A percentile compares a stretch with the other conserved stretches of the same genome.
phyloP scores from a whole-genome alignment of 805 yeast species.

The Myxozyma nipponensis region DNA sequence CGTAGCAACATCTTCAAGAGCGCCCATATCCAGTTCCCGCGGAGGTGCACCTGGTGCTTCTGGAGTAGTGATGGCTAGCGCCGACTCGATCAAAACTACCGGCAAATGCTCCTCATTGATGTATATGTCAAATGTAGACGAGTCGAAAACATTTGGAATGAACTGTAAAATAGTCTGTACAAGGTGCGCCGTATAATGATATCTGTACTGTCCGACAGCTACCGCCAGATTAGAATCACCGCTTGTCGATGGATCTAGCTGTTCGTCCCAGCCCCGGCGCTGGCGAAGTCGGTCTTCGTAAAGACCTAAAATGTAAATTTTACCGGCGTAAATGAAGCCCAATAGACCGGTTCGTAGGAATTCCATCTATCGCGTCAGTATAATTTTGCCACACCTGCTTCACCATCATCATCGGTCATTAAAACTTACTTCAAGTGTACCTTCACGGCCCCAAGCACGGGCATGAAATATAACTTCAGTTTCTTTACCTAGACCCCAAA shows the following conservation, averaged over 20 bases:
- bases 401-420: neutral
- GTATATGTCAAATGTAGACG: constrained; percentile 83
- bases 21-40: constrained; percentile 38
- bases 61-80: constrained; percentile 42
- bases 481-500: constrained; percentile 66
- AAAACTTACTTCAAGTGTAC: constrained; percentile 48
- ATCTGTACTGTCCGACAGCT: constrained; percentile 40
- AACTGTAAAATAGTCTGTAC: constrained; percentile 78
- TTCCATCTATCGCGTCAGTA: constrained; percentile 43
- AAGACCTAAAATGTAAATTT: constrained; percentile 79
- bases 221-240: neutral
- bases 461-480: constrained; percentile 79
- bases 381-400: too few relatives aligned
- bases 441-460: constrained; percentile 67
- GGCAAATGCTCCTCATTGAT: constrained; percentile 79
- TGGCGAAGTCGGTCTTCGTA: constrained; percentile 90
- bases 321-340: constrained; percentile 85
- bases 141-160: constrained; percentile 77
- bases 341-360: constrained; percentile 86
- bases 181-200: constrained; percentile 83
- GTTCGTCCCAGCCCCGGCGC: constrained; percentile 37
- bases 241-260: constrained; percentile 27
- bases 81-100: constrained; percentile 78
- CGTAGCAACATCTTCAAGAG: constrained; percentile 49
- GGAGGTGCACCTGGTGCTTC: constrained; percentile 28